A percentile compares a stretch with the other conserved stretches of the same genome.
These are phyloP conservation scores for Casuarina cunninghamiana DNA, from an alignment of 306 rosid genomes.

Conservation along the genomic window DNA sequence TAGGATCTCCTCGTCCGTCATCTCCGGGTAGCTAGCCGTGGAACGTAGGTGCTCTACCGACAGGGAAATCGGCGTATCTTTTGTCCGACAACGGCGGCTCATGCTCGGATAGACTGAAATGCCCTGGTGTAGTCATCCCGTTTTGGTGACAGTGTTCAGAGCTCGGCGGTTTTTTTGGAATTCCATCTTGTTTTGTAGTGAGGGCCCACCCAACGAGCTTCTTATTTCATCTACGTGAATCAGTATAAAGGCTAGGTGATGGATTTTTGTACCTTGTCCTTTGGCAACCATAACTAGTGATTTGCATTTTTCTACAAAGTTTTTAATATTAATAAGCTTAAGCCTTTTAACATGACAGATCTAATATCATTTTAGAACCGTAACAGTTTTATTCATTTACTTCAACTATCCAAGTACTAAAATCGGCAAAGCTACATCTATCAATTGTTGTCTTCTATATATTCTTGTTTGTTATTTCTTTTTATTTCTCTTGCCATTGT, in stretches of 20 bases:
- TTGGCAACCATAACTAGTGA: conserved; percentile 96
- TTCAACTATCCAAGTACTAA: background rate
- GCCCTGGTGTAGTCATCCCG: no score
- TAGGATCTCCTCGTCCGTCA: conserved; percentile 45
- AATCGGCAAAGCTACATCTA: background rate
- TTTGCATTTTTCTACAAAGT: conserved; percentile 68
- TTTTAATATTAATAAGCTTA: conserved; percentile 55
- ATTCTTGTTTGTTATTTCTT: no score
- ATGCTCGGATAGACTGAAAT: no score
- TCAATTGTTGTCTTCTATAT: background rate
- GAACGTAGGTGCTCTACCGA: background rate
- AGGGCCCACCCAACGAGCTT: no score
- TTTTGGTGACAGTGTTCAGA: no score
- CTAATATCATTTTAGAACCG: no score
- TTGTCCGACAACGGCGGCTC: no score
- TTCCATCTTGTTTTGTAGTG: no score
- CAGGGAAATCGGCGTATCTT: no score
- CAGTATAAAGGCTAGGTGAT: background rate
- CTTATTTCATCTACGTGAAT: background rate
- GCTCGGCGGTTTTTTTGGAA: no score
- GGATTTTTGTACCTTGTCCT: conserved; percentile 70
- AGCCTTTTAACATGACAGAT: no score
- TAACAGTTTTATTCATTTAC: background rate
- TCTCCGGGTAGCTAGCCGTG: background rate
- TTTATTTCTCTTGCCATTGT: no score